Evolutionary conservation across 2,329 filamentous ascomycete genomes (phyloP), one percentile per base, ranked within the genome.

Genomic region (Fonsecaea multimorphosa): DNA sequence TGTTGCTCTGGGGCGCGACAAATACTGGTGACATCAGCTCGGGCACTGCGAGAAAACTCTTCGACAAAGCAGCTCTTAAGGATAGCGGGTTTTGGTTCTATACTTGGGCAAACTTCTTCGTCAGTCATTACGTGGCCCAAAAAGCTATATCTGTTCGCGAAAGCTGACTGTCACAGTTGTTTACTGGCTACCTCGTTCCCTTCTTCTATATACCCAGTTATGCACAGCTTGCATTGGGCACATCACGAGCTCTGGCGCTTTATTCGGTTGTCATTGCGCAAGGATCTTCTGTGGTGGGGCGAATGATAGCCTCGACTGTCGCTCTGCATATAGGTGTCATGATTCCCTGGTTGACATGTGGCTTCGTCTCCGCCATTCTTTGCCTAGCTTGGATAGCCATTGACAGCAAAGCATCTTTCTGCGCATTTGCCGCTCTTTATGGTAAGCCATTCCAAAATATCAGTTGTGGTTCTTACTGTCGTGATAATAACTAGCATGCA

Each of bases 191-290:
- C 52, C 82, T 83, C 69, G 80, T 82, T 67, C 81, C 79, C 0
- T 83, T 78, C 66, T 82, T 82, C 63, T 76, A 76, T 58, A 75
- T 78, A 31, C 75, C 75, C 3, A 76, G 73, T 52, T 79, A 74
- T 55, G 76, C 73, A 14, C 70, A 77, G 51, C 69, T 70, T 19
- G 70, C 70, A 16, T 70, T 79, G 19, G 68, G 72, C 12, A 71
- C 79, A 27, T 72, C 76, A 1, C 75, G 78, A 32, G 72, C 73
- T 2, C 71, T 77, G 60, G 80, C 84, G 3, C 79, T 89, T 16
- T 85, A 87, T 72, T 74, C 89, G 11, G 77, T 90, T 12, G 81
- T 89, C n/a, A 77, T 89, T 2, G 76, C 88, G 46, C 89, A 89
- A 74, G 86, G 83, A 31, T 78, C 85, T 6, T 85, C 87, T 1